phyloP scores from a whole-genome alignment of 2,329 filamentous ascomycete species.

The Pseudogymnoascus sp. region DNA sequence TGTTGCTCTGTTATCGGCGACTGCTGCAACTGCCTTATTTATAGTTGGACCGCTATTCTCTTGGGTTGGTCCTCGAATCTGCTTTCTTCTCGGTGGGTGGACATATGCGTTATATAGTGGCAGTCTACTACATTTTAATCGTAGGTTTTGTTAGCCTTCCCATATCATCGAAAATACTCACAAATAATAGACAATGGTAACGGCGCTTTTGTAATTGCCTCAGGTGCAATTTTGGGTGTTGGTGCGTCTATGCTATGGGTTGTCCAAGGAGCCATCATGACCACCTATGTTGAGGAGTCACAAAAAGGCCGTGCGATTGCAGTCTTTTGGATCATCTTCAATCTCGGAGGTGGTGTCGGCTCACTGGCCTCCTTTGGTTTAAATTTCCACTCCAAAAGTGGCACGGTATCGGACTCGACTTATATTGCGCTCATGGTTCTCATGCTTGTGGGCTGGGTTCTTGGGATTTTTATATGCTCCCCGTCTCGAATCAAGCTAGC shows the following conservation, averaged over 20 bases:
- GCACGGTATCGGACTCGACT: conserved; percentile 42
- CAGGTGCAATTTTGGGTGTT: conserved; percentile 39
- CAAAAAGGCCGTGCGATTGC: conserved; percentile 39
- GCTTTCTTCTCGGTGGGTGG: conserved; percentile 39
- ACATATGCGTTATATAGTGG: conserved; percentile 40
- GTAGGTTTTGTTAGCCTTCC: conserved; percentile 18
- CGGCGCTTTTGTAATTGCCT: conserved; percentile 37
- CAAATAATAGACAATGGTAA: conserved; percentile 28
- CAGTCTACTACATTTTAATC: conserved; percentile 37
- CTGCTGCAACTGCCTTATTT: conserved; percentile 37
- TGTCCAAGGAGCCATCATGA: conserved; percentile 43
- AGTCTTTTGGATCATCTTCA: conserved; percentile 41
- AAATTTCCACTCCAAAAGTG: conserved; percentile 35
- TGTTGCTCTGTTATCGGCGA: conserved; percentile 37
- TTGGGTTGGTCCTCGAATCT: conserved; percentile 35
- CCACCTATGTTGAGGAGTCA: conserved; percentile 36
- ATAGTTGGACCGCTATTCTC: conserved; percentile 38
- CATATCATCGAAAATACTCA: not conserved
- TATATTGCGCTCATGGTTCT: conserved; percentile 44
- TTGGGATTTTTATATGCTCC: conserved; percentile 66
- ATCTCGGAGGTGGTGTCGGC: conserved; percentile 38
- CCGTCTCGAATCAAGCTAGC: conserved; percentile 66
- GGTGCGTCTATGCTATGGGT: conserved; percentile 41
- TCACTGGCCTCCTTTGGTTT: conserved; percentile 38
- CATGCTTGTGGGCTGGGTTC: conserved; percentile 37